Conservation (phyloP, 371 early-diverging fungal species). For the Choanephora cucurbitarum region DNA sequence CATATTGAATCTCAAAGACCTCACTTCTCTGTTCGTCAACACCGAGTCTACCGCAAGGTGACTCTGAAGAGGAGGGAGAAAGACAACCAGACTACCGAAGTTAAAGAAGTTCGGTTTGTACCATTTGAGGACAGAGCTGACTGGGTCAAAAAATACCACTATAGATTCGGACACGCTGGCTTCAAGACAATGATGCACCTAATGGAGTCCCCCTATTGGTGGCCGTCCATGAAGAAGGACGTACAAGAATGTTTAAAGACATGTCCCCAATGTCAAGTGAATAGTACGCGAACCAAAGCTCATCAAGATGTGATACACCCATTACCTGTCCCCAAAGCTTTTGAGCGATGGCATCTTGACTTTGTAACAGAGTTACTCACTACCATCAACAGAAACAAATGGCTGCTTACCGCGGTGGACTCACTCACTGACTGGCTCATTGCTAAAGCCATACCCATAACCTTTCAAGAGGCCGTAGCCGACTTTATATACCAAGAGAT, state of each 20-base stretch:
- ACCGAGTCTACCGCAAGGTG: conserved; percentile 6
- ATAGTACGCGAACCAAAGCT: not conserved
- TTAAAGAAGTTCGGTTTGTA: not conserved
- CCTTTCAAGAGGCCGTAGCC: conserved; percentile 16
- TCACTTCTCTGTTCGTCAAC: too few relatives aligned
- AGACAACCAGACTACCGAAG: too few relatives aligned
- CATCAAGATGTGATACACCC: conserved; percentile 13
- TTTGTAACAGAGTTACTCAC: conserved; percentile 27
- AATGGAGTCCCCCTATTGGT: conserved; percentile 1
- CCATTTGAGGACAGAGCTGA: conserved; percentile 5
- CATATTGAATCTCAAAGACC: too few relatives aligned
- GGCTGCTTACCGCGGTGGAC: conserved; percentile 17
- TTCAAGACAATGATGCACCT: not conserved
- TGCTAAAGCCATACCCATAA: conserved; percentile 33
- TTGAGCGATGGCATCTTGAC: conserved; percentile 29
- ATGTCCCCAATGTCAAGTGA: conserved; percentile 20
- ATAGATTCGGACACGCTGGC: conserved; percentile 6
- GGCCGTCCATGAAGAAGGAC: not conserved
- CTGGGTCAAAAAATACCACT: not conserved
- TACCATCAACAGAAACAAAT: conserved; percentile 18
- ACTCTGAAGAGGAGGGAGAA: too few relatives aligned
- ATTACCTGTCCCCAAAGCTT: conserved; percentile 8
- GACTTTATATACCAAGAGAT: conserved; percentile 30
- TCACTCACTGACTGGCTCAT: conserved; percentile 1
- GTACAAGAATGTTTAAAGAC: conserved; percentile 12